Conservation (phyloP, 2,329 filamentous ascomycete genomes). For the Cryoendolithus antarcticus region DNA sequence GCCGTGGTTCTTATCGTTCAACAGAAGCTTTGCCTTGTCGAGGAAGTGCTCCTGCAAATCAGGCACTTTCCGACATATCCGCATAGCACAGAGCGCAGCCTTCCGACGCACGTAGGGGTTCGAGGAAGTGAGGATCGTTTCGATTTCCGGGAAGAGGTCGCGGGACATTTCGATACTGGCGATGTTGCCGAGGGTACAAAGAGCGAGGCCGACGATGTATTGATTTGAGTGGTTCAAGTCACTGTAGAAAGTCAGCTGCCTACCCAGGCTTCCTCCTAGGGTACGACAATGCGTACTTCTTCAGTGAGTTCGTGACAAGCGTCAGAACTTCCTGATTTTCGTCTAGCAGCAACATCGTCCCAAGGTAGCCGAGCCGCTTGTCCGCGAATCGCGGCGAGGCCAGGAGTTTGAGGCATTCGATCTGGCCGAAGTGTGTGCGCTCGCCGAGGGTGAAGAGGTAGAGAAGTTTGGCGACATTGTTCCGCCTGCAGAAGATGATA, state of each 20-base stretch:
- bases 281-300: slow-evolving; percentile 56
- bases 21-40: slow-evolving; percentile 77
- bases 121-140: slow-evolving; percentile 76
- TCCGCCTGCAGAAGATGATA: slow-evolving; percentile 53
- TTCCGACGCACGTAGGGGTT: slow-evolving; percentile 97
- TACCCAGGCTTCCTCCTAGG: not conserved
- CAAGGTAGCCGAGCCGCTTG: slow-evolving; percentile 89
- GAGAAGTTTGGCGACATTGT: slow-evolving; percentile 96
- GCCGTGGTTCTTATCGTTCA: slow-evolving; percentile 90
- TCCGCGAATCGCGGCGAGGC: slow-evolving; percentile 96
- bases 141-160: slow-evolving; percentile 92
- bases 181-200: slow-evolving; percentile 95
- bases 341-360: slow-evolving; percentile 88
- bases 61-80: slow-evolving; percentile 94
- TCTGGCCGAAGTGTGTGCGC: slow-evolving; percentile 96
- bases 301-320: slow-evolving; percentile 90
- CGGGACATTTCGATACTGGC: slow-evolving; percentile 96
- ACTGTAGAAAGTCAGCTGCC: slow-evolving; percentile 35
- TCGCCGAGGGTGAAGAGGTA: slow-evolving; percentile 98
- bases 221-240: slow-evolving; percentile 96
- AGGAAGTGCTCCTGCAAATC: slow-evolving; percentile 95
- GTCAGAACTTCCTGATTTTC: slow-evolving; percentile 98
- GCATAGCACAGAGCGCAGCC: slow-evolving; percentile 96
- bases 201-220: slow-evolving; percentile 90
- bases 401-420: slow-evolving; percentile 94